phyloP scores from a whole-genome alignment of 305 asterid species.

The Fraxinus ornus region DNA sequence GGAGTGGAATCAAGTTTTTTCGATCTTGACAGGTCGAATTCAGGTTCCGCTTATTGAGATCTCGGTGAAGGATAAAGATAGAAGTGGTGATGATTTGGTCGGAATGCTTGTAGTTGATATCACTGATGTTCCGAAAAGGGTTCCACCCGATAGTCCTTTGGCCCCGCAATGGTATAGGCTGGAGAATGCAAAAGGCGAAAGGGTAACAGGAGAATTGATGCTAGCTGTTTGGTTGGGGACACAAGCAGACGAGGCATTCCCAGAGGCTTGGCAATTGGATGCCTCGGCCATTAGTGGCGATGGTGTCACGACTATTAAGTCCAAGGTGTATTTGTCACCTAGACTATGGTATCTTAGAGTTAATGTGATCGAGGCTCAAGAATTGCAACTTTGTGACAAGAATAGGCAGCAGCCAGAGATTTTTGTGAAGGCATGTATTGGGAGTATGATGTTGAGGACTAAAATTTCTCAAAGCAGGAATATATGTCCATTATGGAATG shows the following conservation, averaged over 20 bases:
- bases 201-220: slow-evolving; percentile 73
- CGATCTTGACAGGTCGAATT: slow-evolving; percentile 51
- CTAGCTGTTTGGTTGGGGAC: slow-evolving; percentile 83
- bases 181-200: slow-evolving; percentile 50
- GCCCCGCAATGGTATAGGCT: slow-evolving; percentile 86
- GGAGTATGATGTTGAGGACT: slow-evolving; percentile 54
- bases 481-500: slow-evolving; percentile 67
- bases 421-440: slow-evolving; percentile 47
- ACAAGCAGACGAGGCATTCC: slow-evolving; percentile 86
- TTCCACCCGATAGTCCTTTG: slow-evolving; percentile 90
- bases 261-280: slow-evolving; percentile 85
- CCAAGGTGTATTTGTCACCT: slow-evolving; percentile 82
- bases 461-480: slow-evolving; percentile 48
- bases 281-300: slow-evolving; percentile 52
- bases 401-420: slow-evolving; percentile 61
- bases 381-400: slow-evolving; percentile 46
- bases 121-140: slow-evolving; percentile 71
- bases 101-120: slow-evolving; percentile 60
- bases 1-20: slow-evolving; percentile 79
- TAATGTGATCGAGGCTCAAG: slow-evolving; percentile 87
- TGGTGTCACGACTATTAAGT: slow-evolving; percentile 54
- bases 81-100: slow-evolving; percentile 50
- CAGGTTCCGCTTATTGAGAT: slow-evolving; percentile 58
- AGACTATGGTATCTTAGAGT: slow-evolving; percentile 83
- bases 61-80: slow-evolving; percentile 56